Base-by-base conservation (phyloP, 2,329 filamentous ascomycete genomes). In the Aphanoascus verrucosus region DNA sequence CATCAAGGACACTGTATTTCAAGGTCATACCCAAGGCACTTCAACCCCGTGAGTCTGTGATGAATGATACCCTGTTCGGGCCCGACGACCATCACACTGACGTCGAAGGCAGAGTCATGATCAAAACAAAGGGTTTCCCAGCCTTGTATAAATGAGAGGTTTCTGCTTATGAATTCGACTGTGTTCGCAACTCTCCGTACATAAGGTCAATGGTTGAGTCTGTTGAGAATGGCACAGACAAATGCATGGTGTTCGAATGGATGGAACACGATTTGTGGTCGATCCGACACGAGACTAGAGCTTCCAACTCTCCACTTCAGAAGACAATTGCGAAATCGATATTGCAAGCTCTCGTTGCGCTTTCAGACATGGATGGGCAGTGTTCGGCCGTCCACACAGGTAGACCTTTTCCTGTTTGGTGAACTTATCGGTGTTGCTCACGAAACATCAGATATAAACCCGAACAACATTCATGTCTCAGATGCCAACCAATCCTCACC, bases 191-290 rank as follows among this genome's bases (percentile, higher is more conserved):
- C 6, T 56, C 38, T 7, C 48, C 44, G 11, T 53, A 51, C 23
- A 55, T 58, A 19, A 37, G 55, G 12, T 7, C 49, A 11, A 35
- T 56, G 12, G 35, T 38, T 19, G 56, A 58, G 37, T 44, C 46
- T 1, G 32, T 56, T 46, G 51, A 56, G 43, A 55, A 56, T 44
- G 52, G 40, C 14, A 58, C 44, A 2, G 56, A 56, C 45, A 51
- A 49, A n/a, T 58, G 56, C 38, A 56, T 56, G 55, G 55, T 56
- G 12, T 53, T 56, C 40, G 56, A 56, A 37, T 58, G 49, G 44
- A 38, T 56, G 54, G 56, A 56, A 32, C 41, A 17, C 12, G 54
- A 58, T 28, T 28, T 58, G 11, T 57, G 56, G 56, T 55, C 56
- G 32, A 17, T 57, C 17, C 37, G 49, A 15, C 28, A 32, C 4